Percentiles rank a stretch among this genome's conserved stretches.
These are phyloP conservation scores for Barnettozyma sucrosica DNA, from an alignment of 805 yeast species.

Conservation along the genomic window DNA sequence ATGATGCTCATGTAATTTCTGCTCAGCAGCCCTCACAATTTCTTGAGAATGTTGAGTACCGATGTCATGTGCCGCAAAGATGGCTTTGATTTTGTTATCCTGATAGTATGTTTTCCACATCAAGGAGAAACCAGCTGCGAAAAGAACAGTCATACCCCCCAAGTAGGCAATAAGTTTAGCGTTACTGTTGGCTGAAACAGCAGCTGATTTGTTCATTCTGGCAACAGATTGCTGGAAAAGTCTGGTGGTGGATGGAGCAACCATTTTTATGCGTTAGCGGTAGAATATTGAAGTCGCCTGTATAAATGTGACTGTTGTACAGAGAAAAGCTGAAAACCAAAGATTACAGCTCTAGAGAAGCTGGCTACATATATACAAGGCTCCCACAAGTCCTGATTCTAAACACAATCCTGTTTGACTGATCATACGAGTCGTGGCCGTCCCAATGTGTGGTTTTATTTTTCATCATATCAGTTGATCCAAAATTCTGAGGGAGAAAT, in stretches of 20 bases:
- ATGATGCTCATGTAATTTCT: constrained; percentile 2
- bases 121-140: constrained; percentile 15
- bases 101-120: constrained; percentile 22
- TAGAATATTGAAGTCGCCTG: neutral
- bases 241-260: constrained; percentile 20
- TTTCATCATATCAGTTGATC: neutral
- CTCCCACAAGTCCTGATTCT: no score
- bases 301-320: neutral
- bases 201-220: constrained; percentile 18
- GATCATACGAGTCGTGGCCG: constrained; percentile 2
- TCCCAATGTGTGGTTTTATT: neutral
- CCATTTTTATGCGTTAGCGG: constrained; percentile 15
- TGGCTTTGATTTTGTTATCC: constrained; percentile 23
- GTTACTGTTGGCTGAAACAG: constrained; percentile 10
- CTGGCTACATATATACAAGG: no score
- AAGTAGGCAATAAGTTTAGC: constrained; percentile 16
- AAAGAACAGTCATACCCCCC: constrained; percentile 17
- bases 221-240: constrained; percentile 20
- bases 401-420: neutral
- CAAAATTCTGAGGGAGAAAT: neutral
- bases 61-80: constrained; percentile 15
- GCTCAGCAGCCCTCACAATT: constrained; percentile 4
- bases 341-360: no score
- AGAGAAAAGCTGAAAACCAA: neutral
- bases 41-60: constrained; percentile 8